Base-by-base conservation (phyloP, 2,329 filamentous ascomycete genomes). In the Ascochyta clinopodiicola region DNA sequence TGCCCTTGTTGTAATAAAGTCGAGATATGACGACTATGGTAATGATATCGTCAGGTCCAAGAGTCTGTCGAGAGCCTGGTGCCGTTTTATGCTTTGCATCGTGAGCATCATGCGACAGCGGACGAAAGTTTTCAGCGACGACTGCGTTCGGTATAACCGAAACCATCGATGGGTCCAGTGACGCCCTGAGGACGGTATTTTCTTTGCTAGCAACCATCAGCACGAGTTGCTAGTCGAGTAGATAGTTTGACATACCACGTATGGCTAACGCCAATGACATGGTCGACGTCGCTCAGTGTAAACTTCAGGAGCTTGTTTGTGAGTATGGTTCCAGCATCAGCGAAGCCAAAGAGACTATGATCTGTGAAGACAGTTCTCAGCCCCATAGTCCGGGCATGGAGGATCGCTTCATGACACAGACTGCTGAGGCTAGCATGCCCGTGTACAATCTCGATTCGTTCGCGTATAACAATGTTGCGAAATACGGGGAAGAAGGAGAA, bases 401-500 rank as follows among this genome's bases (percentile, higher is more conserved):
- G 79, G 54, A 99, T 96, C 9, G 91, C 95, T 77, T 99, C 95
- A 71, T 96, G 91, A 72, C 94, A 97, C 45, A 99, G 82, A 72
- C 88, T 96, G 76, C 92, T 97, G 59, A 99, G 81, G 72, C 92
- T 96, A 29, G 86, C 94, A 80, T 99, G 95, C n/a, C 94, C 95
- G 73, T 99, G 95, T 0, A 99, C 93, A 67, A 99, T 99, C 75
- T 98, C 90, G 65, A 99, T 97, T 57, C 88, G 86, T 77, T 99
- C 95, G 40, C 95, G 88, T 58, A 99, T 90, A 59, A 97, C 86
- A 67, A 99, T 98, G 67, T 98, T 96, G 53, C 95, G 88, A 69
- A 99, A 93, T n/a, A 97, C 87, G 9, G 96, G 95, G 68, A 99
- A 99, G 80, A 96, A 97, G 27, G 94, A 97, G 80, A 98, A 98